Conservation (phyloP, 352 stramenopile species). For the Phytophthora uliginosa region DNA sequence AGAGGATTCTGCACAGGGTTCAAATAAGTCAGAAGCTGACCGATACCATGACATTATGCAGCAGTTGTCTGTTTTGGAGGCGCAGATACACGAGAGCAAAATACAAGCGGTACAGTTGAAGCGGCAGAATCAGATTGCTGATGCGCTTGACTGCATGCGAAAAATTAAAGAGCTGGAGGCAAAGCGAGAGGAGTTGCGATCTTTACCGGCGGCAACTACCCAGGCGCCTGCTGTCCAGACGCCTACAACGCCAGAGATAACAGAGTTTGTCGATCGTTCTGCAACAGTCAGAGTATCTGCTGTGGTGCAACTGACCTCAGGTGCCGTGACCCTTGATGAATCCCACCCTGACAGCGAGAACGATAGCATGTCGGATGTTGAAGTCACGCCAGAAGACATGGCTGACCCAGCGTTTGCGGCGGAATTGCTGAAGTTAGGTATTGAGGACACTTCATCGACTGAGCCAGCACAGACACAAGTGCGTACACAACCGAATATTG, state of each 20-base stretch:
- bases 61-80: slow-evolving; percentile 45
- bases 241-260: not conserved
- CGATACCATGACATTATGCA: slow-evolving; percentile 20
- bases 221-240: not conserved
- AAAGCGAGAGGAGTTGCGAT: slow-evolving; percentile 30
- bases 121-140: slow-evolving; percentile 58
- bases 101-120: slow-evolving; percentile 62
- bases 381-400: slow-evolving; percentile 73
- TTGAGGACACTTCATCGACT: not conserved
- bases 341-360: slow-evolving; percentile 16
- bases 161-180: slow-evolving; percentile 69
- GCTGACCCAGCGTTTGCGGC: slow-evolving; percentile 60
- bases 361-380: slow-evolving; percentile 41
- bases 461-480: not conserved
- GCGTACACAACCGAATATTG: not conserved
- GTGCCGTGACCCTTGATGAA: slow-evolving; percentile 9
- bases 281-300: slow-evolving; percentile 6
- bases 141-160: slow-evolving; percentile 67
- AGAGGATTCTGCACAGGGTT: slow-evolving; percentile 5
- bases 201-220: slow-evolving; percentile 6
- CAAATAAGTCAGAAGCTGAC: not conserved
- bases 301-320: slow-evolving; percentile 25
- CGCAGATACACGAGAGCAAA: slow-evolving; percentile 62
- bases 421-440: slow-evolving; percentile 52
- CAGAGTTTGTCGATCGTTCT: slow-evolving; percentile 4